These are phyloP conservation scores for Aspergillus ruber DNA, from an alignment of 2,329 filamentous ascomycete species.

Conservation along the genomic window DNA sequence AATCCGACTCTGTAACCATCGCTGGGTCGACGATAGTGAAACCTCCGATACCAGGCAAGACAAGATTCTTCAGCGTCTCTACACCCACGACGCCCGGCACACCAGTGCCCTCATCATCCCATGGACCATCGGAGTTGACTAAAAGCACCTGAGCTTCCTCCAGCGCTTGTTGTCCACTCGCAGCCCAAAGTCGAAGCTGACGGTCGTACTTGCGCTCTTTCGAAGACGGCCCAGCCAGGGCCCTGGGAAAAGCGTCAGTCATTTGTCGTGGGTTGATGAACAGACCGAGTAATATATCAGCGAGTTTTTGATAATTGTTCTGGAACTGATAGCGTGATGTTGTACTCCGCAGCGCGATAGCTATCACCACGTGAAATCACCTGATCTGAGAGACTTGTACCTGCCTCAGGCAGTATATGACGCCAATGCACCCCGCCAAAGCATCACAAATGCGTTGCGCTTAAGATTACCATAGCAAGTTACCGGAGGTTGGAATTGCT, in stretches of 20 bases:
- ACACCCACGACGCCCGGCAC: slow-evolving; percentile 80
- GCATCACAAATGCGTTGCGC: neutral
- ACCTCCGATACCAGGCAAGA: slow-evolving; percentile 81
- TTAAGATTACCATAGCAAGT: too few relatives aligned
- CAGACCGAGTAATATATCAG: neutral
- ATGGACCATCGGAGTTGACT: slow-evolving; percentile 60
- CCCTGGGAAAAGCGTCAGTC: slow-evolving; percentile 30
- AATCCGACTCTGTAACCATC: slow-evolving; percentile 69
- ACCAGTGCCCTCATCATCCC: slow-evolving; percentile 25
- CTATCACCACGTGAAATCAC: neutral
- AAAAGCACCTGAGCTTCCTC: slow-evolving; percentile 89
- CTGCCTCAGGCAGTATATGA: neutral
- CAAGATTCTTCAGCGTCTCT: slow-evolving; percentile 94
- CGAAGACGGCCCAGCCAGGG: slow-evolving; percentile 46
- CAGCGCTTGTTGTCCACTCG: slow-evolving; percentile 79
- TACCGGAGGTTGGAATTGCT: too few relatives aligned
- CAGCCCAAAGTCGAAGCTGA: slow-evolving; percentile 91
- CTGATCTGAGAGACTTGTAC: neutral
- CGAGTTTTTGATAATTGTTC: neutral
- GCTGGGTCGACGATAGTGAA: slow-evolving; percentile 86
- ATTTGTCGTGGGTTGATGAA: slow-evolving; percentile 15
- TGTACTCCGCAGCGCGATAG: neutral
- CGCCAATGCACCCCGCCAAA: neutral
- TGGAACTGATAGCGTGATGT: neutral
- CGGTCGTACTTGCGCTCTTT: slow-evolving; percentile 82